Conservation (phyloP, 306 rosid species). For the Trifolium dubium region DNA sequence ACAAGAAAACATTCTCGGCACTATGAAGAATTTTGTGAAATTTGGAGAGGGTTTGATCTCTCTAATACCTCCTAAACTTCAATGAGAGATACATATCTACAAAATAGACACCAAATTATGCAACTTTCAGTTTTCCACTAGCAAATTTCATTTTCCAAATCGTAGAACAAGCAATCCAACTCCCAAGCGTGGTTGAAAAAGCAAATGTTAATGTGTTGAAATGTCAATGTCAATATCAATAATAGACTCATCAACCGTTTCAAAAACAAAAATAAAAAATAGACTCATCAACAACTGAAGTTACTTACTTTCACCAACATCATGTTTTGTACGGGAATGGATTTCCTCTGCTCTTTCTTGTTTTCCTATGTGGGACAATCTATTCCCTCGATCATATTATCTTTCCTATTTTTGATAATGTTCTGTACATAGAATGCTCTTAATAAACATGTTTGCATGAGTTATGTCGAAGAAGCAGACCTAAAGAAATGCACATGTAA, state of each 20-base stretch:
- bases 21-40: not conserved
- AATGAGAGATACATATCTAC: not conserved
- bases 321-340: not conserved
- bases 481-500: not conserved
- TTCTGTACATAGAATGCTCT: not conserved
- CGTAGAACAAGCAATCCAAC: not conserved
- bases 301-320: not conserved
- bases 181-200: not conserved
- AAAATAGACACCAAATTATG: not conserved
- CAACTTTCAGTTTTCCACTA: no score
- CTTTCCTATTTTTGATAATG: not conserved
- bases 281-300: not conserved
- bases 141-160: constrained; percentile 1
- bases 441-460: not conserved
- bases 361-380: not conserved
- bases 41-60: not conserved
- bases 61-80: not conserved
- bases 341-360: not conserved
- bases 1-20: no score
- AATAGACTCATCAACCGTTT: not conserved
- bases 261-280: not conserved
- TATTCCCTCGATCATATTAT: not conserved
- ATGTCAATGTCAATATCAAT: not conserved
- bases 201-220: not conserved
- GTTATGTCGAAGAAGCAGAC: not conserved